phyloP scores from a whole-genome alignment of 2,329 filamentous ascomycete genomes.

The Cordyceps cateniannulata region DNA sequence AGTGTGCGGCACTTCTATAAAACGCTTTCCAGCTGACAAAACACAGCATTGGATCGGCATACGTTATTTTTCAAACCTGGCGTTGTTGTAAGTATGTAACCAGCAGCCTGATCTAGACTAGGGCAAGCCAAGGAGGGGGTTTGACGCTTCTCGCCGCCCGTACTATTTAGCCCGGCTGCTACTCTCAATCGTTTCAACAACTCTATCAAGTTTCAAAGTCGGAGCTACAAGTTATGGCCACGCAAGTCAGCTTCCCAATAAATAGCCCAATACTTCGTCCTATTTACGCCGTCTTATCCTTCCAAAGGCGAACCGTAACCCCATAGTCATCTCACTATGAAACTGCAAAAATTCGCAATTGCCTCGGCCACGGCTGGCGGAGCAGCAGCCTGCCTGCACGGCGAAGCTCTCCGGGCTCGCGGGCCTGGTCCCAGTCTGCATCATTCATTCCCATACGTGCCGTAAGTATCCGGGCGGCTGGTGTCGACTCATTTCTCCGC shows the following conservation, averaged over 20 bases:
- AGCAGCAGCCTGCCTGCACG: neutral
- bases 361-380: neutral
- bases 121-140: neutral
- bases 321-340: neutral
- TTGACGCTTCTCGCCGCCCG: neutral
- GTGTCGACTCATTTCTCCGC: no score
- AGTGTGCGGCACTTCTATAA: neutral
- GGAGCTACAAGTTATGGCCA: neutral
- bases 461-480: neutral
- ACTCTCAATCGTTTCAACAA: neutral
- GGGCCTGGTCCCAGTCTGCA: neutral
- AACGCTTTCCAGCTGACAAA: neutral
- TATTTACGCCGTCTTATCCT: neutral
- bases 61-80: neutral
- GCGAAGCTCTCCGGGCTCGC: neutral
- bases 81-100: neutral
- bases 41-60: neutral
- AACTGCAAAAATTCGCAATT: neutral
- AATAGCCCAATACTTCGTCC: neutral
- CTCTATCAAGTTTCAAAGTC: neutral
- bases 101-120: neutral
- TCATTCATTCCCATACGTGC: neutral
- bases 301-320: neutral
- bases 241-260: neutral
- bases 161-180: neutral